Conservation (phyloP, 345 rosid genomes). For the Heritiera littoralis region DNA sequence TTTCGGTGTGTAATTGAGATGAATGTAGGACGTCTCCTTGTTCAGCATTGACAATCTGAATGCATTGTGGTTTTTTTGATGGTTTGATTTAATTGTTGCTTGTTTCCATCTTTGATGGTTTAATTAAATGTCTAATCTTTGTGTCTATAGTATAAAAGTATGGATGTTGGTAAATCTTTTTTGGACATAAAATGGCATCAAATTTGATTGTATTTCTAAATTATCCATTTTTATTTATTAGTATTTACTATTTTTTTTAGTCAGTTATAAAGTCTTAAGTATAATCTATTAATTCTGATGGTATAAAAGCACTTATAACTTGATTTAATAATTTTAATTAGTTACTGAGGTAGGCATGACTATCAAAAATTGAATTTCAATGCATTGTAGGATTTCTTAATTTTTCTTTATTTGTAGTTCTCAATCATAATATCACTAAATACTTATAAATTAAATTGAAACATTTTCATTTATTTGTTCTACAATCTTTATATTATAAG, state of each 20-base stretch:
- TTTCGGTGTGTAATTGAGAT: background rate
- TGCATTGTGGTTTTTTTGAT: background rate
- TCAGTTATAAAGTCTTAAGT: background rate
- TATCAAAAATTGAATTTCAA: background rate
- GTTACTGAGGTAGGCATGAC: background rate
- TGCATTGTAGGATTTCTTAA: background rate
- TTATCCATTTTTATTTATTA: background rate
- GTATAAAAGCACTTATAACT: slow-evolving; percentile 10
- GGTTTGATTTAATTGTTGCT: background rate
- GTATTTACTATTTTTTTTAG: background rate
- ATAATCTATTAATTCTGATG: background rate
- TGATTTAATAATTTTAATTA: background rate
- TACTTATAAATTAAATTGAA: background rate
- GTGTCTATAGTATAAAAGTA: background rate
- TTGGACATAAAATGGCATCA: background rate
- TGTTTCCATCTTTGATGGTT: background rate
- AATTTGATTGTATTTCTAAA: background rate
- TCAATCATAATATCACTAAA: background rate
- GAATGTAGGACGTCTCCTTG: background rate
- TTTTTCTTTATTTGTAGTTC: background rate
- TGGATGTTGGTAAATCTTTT: background rate
- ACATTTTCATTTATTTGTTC: background rate
- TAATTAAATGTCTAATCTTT: background rate
- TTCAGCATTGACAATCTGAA: slow-evolving; percentile 9
- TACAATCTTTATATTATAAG: background rate